Percentiles rank a stretch among this genome's conserved stretches.
Conservation (phyloP, 176 grass and related monocot species). For the Pontederia paniculata region DNA sequence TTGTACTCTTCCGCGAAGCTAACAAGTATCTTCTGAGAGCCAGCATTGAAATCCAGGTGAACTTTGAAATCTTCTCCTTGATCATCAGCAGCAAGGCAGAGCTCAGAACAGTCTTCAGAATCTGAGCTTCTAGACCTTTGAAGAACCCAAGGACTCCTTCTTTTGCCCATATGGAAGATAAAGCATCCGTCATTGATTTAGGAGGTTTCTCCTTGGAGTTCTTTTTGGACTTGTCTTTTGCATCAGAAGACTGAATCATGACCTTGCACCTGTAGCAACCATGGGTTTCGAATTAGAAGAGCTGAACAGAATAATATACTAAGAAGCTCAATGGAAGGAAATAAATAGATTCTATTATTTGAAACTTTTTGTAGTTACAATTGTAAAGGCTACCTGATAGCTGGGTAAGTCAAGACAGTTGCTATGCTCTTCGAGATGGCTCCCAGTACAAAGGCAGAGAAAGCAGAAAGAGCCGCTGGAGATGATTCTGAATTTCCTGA, state of each 20-base stretch:
- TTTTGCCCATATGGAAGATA: constrained; percentile 71
- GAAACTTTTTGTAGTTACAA: background rate
- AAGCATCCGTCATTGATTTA: constrained; percentile 66
- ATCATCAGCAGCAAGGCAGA: constrained; percentile 96
- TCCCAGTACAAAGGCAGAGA: constrained; percentile 71
- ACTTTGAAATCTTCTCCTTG: constrained; percentile 92
- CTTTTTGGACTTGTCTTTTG: constrained; percentile 27
- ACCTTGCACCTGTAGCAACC: constrained; percentile 50
- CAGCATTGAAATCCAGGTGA: constrained; percentile 80
- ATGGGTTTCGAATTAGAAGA: background rate
- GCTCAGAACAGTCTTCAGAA: constrained; percentile 90
- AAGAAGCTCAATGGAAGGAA: constrained; percentile 1
- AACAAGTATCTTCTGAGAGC: constrained; percentile 53
- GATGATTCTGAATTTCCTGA: constrained; percentile 34
- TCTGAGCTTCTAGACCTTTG: constrained; percentile 87
- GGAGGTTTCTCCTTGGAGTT: constrained; percentile 31
- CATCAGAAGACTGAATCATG: constrained; percentile 78
- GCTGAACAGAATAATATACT: background rate
- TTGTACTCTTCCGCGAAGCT: constrained; percentile 42
- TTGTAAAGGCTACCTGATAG: constrained; percentile 49
- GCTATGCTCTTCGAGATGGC: constrained; percentile 83
- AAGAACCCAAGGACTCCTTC: constrained; percentile 92
- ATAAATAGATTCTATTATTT: background rate
- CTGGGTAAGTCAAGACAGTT: constrained; percentile 79
- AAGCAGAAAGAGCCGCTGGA: constrained; percentile 61